A percentile compares a stretch with the other conserved stretches of the same genome.
Evolutionary conservation across 2,329 filamentous ascomycete genomes (phyloP).

Genomic region (Piedraia hortae): DNA sequence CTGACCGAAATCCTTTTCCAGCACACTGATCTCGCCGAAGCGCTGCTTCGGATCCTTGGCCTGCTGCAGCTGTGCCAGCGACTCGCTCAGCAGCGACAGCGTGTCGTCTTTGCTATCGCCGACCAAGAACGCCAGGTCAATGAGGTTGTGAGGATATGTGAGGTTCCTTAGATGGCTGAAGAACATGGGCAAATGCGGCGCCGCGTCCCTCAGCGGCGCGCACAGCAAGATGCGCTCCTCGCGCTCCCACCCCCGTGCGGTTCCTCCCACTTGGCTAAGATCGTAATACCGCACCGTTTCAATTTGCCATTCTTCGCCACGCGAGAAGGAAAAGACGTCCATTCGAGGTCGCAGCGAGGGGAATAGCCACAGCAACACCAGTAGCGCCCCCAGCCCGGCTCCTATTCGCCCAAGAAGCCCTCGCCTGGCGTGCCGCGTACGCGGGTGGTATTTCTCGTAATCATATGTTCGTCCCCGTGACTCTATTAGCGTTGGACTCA

Average conservation of each 20-base stretch:
- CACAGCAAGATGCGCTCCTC: constrained; percentile 89
- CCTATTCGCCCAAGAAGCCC: background rate
- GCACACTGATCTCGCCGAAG: constrained; percentile 89
- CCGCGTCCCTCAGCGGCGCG: constrained; percentile 77
- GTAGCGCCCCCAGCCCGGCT: constrained; percentile 5
- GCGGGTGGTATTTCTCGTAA: constrained; percentile 23
- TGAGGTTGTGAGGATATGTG: constrained; percentile 87
- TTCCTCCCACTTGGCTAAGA: constrained; percentile 69
- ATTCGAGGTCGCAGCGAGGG: constrained; percentile 37
- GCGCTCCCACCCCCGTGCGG: constrained; percentile 78
- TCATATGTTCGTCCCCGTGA: constrained; percentile 33
- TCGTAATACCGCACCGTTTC: constrained; percentile 97
- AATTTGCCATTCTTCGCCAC: constrained; percentile 43
- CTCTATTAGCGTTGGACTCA: constrained; percentile 4
- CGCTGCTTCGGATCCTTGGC: constrained; percentile 53
- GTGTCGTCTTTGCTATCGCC: constrained; percentile 93
- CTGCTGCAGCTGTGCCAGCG: constrained; percentile 53
- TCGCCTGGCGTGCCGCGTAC: background rate
- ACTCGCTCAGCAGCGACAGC: constrained; percentile 42
- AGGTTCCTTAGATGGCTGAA: constrained; percentile 92
- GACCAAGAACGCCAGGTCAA: constrained; percentile 87
- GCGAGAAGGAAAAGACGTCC: constrained; percentile 32
- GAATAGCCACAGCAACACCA: constrained; percentile 44
- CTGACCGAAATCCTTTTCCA: constrained; percentile 97
- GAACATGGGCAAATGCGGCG: constrained; percentile 86